A percentile compares a stretch with the other conserved stretches of the same genome.
Evolutionary conservation across 2,329 filamentous ascomycete species (phyloP).

Genomic region (Trichophyton schoenleinii): DNA sequence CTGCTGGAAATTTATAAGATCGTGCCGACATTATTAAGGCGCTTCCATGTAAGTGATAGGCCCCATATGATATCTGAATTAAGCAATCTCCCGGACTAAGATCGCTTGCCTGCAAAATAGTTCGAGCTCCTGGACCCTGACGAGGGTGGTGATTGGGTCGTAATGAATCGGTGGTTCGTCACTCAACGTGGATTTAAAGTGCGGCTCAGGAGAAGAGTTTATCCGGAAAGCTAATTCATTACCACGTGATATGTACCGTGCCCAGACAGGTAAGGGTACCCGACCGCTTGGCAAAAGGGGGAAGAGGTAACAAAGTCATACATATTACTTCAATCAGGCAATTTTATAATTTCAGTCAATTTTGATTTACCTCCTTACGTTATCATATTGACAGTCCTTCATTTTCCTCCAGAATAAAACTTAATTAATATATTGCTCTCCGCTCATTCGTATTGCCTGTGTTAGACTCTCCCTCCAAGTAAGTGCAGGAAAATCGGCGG

Average conservation of each 20-base stretch:
- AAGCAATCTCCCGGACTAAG: not conserved
- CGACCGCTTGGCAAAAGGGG: not conserved
- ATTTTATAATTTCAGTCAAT: too few relatives aligned
- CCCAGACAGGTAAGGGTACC: too few relatives aligned
- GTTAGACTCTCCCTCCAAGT: too few relatives aligned
- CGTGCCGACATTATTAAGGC: constrained; percentile 31
- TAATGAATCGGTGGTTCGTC: constrained; percentile 3
- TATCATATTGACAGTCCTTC: too few relatives aligned
- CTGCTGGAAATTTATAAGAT: constrained; percentile 19
- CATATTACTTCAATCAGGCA: too few relatives aligned
- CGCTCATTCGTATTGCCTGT: too few relatives aligned
- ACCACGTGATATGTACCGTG: not conserved
- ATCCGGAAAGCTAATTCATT: not conserved
- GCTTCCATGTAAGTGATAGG: constrained; percentile 31
- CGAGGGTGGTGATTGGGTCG: constrained; percentile 5
- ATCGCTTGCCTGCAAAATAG: not conserved
- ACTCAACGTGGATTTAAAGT: constrained; percentile 4
- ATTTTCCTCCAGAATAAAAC: too few relatives aligned
- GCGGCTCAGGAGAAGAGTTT: constrained; percentile 1
- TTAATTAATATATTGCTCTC: too few relatives aligned
- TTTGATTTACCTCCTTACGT: too few relatives aligned
- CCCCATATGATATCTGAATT: too few relatives aligned
- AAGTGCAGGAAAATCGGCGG: not conserved
- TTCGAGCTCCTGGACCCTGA: not conserved
- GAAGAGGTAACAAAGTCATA: too few relatives aligned